These are phyloP conservation scores for Coniochaeta hoffmannii DNA, from an alignment of 2,329 filamentous ascomycete species.

Conservation along the genomic window DNA sequence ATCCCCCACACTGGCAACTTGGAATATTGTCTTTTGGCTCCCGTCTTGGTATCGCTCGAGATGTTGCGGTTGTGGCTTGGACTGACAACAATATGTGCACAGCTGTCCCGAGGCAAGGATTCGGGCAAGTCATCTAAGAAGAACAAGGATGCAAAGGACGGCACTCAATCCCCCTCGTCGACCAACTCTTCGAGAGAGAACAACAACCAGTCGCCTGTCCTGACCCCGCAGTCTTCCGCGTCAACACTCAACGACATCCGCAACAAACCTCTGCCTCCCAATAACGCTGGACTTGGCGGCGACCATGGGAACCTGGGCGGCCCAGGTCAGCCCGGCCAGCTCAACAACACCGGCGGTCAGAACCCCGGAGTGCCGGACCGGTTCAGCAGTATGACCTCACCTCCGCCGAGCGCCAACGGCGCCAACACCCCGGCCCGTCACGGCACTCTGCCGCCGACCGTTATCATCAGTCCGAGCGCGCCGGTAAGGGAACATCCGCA, in stretches of 20 bases:
- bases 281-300: constrained; percentile 35
- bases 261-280: constrained; percentile 68
- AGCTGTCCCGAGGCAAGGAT: constrained; percentile 89
- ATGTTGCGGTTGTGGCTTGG: constrained; percentile 1
- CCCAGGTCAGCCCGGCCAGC: constrained; percentile 31
- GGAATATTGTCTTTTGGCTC: no score
- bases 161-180: constrained; percentile 72
- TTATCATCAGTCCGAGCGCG: constrained; percentile 90
- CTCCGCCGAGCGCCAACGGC: constrained; percentile 40
- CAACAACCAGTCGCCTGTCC: constrained; percentile 51
- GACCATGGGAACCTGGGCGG: constrained; percentile 29
- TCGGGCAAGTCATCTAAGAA: constrained; percentile 76
- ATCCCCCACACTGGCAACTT: constrained; percentile 14
- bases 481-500: constrained; percentile 52
- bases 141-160: constrained; percentile 65
- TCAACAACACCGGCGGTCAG: constrained; percentile 22
- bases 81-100: constrained; percentile 48
- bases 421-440: constrained; percentile 56
- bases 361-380: constrained; percentile 27
- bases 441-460: constrained; percentile 68
- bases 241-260: constrained; percentile 79
- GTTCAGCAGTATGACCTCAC: constrained; percentile 24
- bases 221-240: constrained; percentile 83
- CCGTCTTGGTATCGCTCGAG: not conserved
- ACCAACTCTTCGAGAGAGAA: constrained; percentile 40